Conservation (phyloP, 2,329 filamentous ascomycete genomes). For the Plenodomus lindquistii region DNA sequence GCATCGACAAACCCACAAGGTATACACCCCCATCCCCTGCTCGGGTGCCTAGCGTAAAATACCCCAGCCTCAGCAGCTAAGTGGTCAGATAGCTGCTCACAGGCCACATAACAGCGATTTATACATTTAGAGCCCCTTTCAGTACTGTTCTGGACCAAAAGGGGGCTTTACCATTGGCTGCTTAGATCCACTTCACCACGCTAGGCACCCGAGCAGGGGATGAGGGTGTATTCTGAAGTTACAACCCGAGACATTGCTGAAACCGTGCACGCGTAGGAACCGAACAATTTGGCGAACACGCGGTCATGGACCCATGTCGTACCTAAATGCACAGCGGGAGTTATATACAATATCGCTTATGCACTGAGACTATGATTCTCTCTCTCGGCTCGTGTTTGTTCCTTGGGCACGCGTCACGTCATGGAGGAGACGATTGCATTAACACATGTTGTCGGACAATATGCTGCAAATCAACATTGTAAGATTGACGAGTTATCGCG, state of each 20-base stretch:
- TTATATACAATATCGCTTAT: slow-evolving; percentile 13
- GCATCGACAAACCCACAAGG: too few species aligned
- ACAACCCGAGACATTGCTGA: slow-evolving; percentile 22
- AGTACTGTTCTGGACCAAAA: too few species aligned
- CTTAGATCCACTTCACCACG: too few species aligned
- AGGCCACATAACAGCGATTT: too few species aligned
- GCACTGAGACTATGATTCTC: slow-evolving; percentile 11
- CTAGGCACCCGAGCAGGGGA: too few species aligned
- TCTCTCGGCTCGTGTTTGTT: slow-evolving; percentile 13
- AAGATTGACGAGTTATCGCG: background rate
- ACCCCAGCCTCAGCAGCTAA: too few species aligned
- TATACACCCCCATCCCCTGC: too few species aligned
- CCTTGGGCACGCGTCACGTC: slow-evolving; percentile 16
- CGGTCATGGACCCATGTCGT: slow-evolving; percentile 9
- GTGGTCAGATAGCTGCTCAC: too few species aligned
- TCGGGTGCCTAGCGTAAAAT: too few species aligned
- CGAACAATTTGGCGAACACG: slow-evolving; percentile 15
- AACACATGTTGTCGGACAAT: background rate
- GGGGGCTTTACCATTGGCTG: too few species aligned
- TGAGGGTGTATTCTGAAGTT: slow-evolving; percentile 9
- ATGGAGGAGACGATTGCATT: background rate
- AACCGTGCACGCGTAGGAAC: slow-evolving; percentile 17
- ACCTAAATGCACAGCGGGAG: slow-evolving; percentile 1
- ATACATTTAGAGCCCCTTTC: too few species aligned
- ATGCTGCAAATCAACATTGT: background rate